Percentiles rank a stretch among this genome's conserved stretches.
These are phyloP conservation scores for Paecilomyces niveus DNA, from an alignment of 2,329 filamentous ascomycete species.

Conservation along the genomic window DNA sequence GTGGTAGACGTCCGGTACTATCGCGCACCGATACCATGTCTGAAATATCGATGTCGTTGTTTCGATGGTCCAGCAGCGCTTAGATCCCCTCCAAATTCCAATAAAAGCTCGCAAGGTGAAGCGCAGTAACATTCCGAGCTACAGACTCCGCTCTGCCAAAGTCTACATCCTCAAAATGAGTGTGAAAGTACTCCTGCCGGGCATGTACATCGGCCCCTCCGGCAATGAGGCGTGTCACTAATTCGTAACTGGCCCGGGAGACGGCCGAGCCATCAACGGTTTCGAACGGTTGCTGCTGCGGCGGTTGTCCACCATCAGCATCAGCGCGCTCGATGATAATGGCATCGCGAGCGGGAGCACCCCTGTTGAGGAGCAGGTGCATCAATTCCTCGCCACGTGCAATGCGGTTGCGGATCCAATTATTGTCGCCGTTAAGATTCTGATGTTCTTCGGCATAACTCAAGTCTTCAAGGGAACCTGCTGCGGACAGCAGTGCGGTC, in stretches of 20 bases:
- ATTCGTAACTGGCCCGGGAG: constrained; percentile 6
- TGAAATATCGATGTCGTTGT: constrained; percentile 1
- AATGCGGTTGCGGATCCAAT: not conserved
- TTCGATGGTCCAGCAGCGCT: constrained; percentile 4
- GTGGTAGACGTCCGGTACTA: constrained; percentile 6
- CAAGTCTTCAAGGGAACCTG: not conserved
- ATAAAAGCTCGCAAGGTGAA: constrained; percentile 1
- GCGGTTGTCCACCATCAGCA: not conserved
- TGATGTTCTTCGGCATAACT: not conserved
- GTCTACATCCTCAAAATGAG: not conserved
- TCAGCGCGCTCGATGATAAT: not conserved
- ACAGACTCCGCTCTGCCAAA: too few relatives aligned
- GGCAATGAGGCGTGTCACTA: constrained; percentile 10
- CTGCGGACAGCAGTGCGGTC: not conserved
- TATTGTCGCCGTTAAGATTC: not conserved
- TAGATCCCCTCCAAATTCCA: constrained; percentile 3
- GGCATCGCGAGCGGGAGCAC: not conserved
- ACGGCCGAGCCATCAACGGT: too few relatives aligned
- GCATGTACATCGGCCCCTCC: constrained; percentile 9
- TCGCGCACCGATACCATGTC: constrained; percentile 7
- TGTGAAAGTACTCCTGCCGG: constrained; percentile 3
- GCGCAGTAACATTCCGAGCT: not conserved
- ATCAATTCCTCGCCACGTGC: not conserved
- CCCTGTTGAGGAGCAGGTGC: constrained; percentile 1
- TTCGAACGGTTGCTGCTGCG: not conserved